Evolutionary conservation across 306 rosid genomes (phyloP).

Genomic region (Purshia tridentata): DNA sequence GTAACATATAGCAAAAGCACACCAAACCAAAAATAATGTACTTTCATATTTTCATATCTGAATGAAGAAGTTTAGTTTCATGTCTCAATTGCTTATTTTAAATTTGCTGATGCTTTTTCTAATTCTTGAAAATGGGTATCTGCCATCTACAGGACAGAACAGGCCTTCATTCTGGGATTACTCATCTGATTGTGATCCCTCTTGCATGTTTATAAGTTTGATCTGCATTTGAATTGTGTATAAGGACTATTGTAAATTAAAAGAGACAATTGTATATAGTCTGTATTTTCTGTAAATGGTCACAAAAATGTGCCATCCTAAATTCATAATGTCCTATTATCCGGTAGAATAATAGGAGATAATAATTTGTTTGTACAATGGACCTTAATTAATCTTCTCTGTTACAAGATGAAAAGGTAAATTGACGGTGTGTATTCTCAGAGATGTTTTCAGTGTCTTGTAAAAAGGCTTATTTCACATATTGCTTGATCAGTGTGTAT

Average conservation of each 20-base stretch:
- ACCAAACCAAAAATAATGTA: not conserved
- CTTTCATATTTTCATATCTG: not conserved
- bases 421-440: not conserved
- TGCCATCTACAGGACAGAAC: conserved; percentile 39
- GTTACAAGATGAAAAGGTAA: not conserved
- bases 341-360: not conserved
- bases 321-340: not conserved
- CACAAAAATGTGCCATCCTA: not conserved
- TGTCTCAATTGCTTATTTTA: not conserved
- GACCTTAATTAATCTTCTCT: not conserved
- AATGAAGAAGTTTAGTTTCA: not conserved
- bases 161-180: conserved; percentile 25
- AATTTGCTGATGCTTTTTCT: conserved; percentile 12
- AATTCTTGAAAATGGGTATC: conserved; percentile 5
- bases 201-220: conserved; percentile 1
- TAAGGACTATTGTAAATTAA: conserved; percentile 15
- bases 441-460: not conserved
- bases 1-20: not conserved
- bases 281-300: not conserved
- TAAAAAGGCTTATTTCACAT: not conserved
- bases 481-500: not conserved
- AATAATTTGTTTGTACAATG: not conserved
- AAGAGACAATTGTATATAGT: conserved; percentile 19
- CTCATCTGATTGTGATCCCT: conserved; percentile 18
- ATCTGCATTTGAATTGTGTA: conserved; percentile 19